A percentile compares a stretch with the other conserved stretches of the same genome.
These are phyloP conservation scores for Pestalotiopsis sp. DNA, from an alignment of 2,329 filamentous ascomycete species.

Conservation along the genomic window DNA sequence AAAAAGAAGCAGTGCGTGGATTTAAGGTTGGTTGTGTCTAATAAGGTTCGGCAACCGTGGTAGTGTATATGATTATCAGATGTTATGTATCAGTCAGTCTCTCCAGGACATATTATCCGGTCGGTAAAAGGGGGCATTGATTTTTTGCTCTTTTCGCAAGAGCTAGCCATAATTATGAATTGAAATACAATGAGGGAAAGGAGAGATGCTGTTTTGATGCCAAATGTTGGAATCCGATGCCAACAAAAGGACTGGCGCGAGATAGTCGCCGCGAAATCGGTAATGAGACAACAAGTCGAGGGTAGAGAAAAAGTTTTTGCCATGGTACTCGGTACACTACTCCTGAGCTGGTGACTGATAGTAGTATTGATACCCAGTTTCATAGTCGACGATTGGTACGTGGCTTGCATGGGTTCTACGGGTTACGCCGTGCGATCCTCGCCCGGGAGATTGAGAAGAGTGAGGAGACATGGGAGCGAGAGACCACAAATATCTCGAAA, in stretches of 20 bases:
- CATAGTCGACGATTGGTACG: neutral
- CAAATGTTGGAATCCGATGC: neutral
- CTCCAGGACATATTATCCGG: neutral
- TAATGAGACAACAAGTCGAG: neutral
- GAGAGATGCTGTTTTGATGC: neutral
- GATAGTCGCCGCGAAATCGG: neutral
- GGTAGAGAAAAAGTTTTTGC: neutral
- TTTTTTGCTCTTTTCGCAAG: neutral
- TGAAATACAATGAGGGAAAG: neutral
- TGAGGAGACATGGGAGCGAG: neutral
- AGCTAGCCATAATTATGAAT: neutral
- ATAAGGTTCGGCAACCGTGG: neutral
- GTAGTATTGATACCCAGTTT: neutral
- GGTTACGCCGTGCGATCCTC: slow-evolving; percentile 7
- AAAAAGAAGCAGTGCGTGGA: neutral
- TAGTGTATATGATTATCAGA: neutral
- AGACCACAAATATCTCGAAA: neutral
- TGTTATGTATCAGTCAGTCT: neutral
- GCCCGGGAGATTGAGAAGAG: slow-evolving; percentile 6
- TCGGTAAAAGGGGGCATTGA: neutral
- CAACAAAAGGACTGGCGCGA: neutral
- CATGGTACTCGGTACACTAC: neutral
- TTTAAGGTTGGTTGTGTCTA: neutral
- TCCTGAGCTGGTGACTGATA: neutral
- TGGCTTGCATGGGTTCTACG: neutral